A percentile compares a stretch with the other conserved stretches of the same genome.
These are phyloP conservation scores for Incumbomyces delicatus DNA, from an alignment of 2,329 filamentous ascomycete species.

Conservation along the genomic window DNA sequence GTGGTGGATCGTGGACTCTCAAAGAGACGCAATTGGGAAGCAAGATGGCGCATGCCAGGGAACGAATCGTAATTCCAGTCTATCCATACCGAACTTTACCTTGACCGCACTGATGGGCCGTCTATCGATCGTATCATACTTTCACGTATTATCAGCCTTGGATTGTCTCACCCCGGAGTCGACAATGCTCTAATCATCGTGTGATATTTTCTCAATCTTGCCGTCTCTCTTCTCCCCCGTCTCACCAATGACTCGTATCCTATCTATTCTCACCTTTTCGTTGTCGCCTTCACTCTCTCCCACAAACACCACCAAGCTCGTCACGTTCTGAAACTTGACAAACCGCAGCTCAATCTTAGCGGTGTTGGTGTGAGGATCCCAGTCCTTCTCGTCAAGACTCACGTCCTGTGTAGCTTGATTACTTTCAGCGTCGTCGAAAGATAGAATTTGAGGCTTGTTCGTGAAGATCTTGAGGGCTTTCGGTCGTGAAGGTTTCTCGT, in stretches of 20 bases:
- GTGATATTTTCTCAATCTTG: constrained; percentile 88
- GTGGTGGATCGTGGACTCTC: too few species aligned
- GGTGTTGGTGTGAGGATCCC: constrained; percentile 64
- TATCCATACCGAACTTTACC: too few species aligned
- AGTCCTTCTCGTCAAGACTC: constrained; percentile 64
- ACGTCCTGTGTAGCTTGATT: constrained; percentile 71
- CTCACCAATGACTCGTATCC: constrained; percentile 65
- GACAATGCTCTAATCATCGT: constrained; percentile 38
- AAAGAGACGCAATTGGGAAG: too few species aligned
- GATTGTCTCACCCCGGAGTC: too few species aligned
- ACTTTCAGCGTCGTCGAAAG: constrained; percentile 90
- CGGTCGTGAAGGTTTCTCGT: constrained; percentile 70
- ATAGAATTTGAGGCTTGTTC: constrained; percentile 81
- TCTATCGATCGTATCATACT: too few species aligned
- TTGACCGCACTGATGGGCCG: too few species aligned
- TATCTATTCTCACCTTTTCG: constrained; percentile 68
- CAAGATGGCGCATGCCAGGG: too few species aligned
- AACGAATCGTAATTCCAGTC: too few species aligned
- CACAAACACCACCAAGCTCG: constrained; percentile 77
- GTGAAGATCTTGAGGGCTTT: constrained; percentile 75
- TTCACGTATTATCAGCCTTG: too few species aligned
- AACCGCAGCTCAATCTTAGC: constrained; percentile 67
- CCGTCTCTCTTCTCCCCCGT: constrained; percentile 83
- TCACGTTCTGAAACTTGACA: constrained; percentile 95
- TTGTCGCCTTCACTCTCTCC: constrained; percentile 73